Evolutionary conservation across 2,329 filamentous ascomycete species (phyloP).

Genomic region (Fusarium longipes): DNA sequence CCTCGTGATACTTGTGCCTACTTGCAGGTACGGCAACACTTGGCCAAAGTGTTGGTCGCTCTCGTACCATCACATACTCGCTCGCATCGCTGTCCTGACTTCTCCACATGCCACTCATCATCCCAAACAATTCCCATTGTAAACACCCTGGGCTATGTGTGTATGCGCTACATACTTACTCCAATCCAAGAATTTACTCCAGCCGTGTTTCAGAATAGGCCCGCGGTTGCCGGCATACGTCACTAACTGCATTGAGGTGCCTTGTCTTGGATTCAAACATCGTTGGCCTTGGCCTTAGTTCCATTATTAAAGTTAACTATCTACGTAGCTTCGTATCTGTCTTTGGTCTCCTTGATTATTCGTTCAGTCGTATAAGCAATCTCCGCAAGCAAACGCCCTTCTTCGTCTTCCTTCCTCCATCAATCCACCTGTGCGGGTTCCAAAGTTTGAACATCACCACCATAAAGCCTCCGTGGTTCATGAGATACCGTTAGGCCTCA

Average conservation of each 20-base stretch:
- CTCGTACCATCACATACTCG: background rate
- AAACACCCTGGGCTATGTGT: background rate
- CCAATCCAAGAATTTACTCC: constrained; percentile 11
- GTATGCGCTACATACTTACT: background rate
- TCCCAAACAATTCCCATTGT: background rate
- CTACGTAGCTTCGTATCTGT: constrained; percentile 12
- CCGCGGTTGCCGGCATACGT: constrained; percentile 21
- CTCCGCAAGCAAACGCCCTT: constrained; percentile 1
- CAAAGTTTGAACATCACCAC: background rate
- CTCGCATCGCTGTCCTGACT: background rate
- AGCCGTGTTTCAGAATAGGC: constrained; percentile 14
- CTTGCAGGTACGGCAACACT: background rate
- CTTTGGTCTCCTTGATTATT: constrained; percentile 14
- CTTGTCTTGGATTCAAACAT: constrained; percentile 27
- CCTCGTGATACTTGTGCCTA: constrained; percentile 1
- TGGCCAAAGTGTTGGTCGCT: background rate
- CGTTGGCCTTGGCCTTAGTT: constrained; percentile 17
- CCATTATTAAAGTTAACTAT: constrained; percentile 18
- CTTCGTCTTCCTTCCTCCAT: background rate
- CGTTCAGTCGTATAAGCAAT: constrained; percentile 32
- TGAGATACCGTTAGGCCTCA: constrained; percentile 6
- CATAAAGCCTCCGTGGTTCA: constrained; percentile 6
- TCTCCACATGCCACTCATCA: background rate
- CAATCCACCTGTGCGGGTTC: background rate
- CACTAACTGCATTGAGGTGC: constrained; percentile 35